Conservation (phyloP, 116 monocot genomes). For the Iris pallida region DNA sequence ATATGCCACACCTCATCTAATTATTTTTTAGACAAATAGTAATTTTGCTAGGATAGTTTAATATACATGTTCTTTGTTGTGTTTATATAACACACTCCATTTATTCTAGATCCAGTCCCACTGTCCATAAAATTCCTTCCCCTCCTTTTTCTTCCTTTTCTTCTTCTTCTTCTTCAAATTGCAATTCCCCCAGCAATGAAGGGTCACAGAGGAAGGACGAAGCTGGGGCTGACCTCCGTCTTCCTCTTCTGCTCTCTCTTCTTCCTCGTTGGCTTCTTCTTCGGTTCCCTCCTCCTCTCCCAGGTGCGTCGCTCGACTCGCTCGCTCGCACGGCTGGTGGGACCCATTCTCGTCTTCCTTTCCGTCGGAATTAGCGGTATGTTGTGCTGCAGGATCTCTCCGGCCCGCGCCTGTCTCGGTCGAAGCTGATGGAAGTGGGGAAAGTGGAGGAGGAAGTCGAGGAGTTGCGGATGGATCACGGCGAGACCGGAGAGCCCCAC, state of each 20-base stretch:
- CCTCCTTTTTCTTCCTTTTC: too few species aligned
- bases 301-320: neutral
- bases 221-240: conserved; percentile 22
- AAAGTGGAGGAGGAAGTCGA: conserved; percentile 11
- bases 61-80: too few species aligned
- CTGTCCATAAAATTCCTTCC: too few species aligned
- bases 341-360: neutral
- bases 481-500: conserved; percentile 41
- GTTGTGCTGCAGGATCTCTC: conserved; percentile 10
- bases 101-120: too few species aligned
- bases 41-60: too few species aligned
- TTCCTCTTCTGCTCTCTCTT: conserved; percentile 40
- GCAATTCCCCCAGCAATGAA: too few species aligned
- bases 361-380: neutral
- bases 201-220: conserved; percentile 1
- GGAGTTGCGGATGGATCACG: conserved; percentile 28
- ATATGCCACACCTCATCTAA: too few species aligned
- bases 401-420: neutral
- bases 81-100: too few species aligned
- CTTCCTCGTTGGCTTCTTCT: conserved; percentile 47
- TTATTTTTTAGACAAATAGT: too few species aligned
- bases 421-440: conserved; percentile 12
- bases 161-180: too few species aligned
- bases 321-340: neutral
- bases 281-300: conserved; percentile 39